Conservation (phyloP, 78 protist genomes). For the Dictyostelium purpureum region DNA sequence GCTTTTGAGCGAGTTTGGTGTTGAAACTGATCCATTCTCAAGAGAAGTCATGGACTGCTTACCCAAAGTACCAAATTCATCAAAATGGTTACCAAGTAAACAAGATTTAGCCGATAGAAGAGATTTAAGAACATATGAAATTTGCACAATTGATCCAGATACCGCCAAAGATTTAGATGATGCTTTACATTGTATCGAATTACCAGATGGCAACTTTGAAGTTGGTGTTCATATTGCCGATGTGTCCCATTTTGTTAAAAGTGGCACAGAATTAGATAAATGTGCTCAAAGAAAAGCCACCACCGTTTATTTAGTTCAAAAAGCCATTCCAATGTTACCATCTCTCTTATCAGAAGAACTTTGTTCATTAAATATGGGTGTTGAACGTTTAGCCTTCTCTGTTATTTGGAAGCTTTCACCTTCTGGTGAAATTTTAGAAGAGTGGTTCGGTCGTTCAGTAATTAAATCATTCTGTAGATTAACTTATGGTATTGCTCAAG, state of each 20-base stretch:
- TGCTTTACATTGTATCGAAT: conserved; percentile 82
- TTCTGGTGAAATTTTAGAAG: conserved; percentile 73
- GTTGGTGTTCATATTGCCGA: conserved; percentile 98
- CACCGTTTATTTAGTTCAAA: conserved; percentile 90
- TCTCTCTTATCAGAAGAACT: conserved; percentile 85
- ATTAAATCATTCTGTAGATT: conserved; percentile 92
- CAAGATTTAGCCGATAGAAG: conserved; percentile 64
- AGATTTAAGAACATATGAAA: conserved; percentile 83
- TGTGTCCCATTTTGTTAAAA: conserved; percentile 90
- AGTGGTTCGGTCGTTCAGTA: conserved; percentile 88
- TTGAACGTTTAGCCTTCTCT: conserved; percentile 94
- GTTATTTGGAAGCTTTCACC: conserved; percentile 82
- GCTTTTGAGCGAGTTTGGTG: conserved; percentile 39
- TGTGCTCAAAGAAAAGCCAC: conserved; percentile 90
- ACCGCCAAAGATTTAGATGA: conserved; percentile 97
- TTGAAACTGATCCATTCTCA: conserved; percentile 62
- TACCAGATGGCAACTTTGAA: conserved; percentile 78
- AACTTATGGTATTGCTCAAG: conserved; percentile 91
- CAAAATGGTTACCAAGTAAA: conserved; percentile 28
- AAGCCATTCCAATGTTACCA: conserved; percentile 96
- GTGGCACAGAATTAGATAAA: conserved; percentile 82
- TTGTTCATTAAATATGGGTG: conserved; percentile 92
- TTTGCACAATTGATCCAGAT: conserved; percentile 95
- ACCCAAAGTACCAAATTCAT: conserved; percentile 29
- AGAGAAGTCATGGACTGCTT: conserved; percentile 69